These are phyloP conservation scores for Flueggea neowawraea DNA, from an alignment of 441 rosid genomes.

Conservation along the genomic window DNA sequence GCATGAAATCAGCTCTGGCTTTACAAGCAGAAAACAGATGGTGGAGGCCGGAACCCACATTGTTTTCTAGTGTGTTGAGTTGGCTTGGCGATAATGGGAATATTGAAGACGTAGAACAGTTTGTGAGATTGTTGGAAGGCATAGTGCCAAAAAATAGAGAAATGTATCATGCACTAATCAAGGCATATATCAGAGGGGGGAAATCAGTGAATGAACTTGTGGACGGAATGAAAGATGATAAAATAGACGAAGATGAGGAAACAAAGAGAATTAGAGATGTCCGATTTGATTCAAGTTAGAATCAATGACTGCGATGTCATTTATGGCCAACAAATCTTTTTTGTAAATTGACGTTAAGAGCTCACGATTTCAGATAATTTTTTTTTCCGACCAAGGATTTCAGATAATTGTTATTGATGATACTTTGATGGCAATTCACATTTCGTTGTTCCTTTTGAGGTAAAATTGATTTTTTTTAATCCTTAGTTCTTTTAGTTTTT, in stretches of 20 bases:
- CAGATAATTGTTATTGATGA: too few species aligned
- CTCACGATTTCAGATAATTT: too few species aligned
- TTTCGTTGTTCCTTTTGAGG: too few species aligned
- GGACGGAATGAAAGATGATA: slow-evolving; percentile 24
- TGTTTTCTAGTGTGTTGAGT: slow-evolving; percentile 37
- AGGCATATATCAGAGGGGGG: slow-evolving; percentile 31
- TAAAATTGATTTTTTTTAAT: too few species aligned
- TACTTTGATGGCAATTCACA: too few species aligned
- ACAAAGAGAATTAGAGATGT: slow-evolving; percentile 5
- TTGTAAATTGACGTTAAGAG: too few species aligned
- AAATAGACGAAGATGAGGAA: slow-evolving; percentile 21
- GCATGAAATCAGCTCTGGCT: slow-evolving; percentile 51
- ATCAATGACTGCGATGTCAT: too few species aligned
- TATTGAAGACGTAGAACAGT: slow-evolving; percentile 32
- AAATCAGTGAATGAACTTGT: slow-evolving; percentile 21
- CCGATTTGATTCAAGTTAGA: too few species aligned
- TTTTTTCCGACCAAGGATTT: too few species aligned
- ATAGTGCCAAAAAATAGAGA: slow-evolving; percentile 21
- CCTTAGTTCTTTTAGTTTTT: too few species aligned
- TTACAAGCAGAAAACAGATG: slow-evolving; percentile 18
- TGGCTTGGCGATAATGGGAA: slow-evolving; percentile 45
- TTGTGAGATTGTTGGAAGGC: slow-evolving; percentile 25
- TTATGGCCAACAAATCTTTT: too few species aligned
- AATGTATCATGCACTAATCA: slow-evolving; percentile 28
- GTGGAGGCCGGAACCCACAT: slow-evolving; percentile 39